Conservation (phyloP, 1,284 basidiomycete genomes). For the Sanguinoderma infundibulare region DNA sequence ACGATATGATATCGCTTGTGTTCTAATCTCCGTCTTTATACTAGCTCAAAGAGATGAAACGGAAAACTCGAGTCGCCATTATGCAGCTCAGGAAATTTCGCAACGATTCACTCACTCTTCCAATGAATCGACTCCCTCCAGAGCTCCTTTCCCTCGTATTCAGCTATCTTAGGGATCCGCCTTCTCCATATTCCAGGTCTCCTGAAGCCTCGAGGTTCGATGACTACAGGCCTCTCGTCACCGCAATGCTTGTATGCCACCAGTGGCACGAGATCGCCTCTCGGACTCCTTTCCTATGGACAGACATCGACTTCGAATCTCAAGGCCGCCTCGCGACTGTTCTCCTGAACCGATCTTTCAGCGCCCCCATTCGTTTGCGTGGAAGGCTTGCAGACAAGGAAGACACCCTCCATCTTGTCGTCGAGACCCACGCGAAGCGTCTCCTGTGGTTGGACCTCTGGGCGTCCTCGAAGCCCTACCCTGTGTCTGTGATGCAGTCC, state of each 20-base stretch:
- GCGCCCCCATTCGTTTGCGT: background rate
- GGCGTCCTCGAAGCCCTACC: background rate
- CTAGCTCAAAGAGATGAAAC: background rate
- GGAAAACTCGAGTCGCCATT: background rate
- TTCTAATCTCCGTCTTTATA: background rate
- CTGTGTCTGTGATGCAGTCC: background rate
- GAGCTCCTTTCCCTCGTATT: background rate
- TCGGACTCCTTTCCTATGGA: background rate
- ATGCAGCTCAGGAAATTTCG: background rate
- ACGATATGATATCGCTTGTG: background rate
- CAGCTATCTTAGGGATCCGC: background rate
- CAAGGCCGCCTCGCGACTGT: background rate
- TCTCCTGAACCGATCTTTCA: background rate
- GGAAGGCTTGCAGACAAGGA: background rate
- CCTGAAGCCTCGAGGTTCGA: background rate
- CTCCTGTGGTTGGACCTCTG: background rate
- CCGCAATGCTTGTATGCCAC: background rate
- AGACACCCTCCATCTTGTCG: background rate
- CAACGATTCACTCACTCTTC: background rate
- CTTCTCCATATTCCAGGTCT: background rate
- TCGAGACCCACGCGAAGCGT: background rate
- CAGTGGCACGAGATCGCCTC: background rate
- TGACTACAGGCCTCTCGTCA: background rate
- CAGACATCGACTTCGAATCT: background rate
- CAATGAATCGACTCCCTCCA: background rate